These are phyloP conservation scores for Tephrocybe sp. DNA, from an alignment of 768 basidiomycete genomes.

Conservation along the genomic window DNA sequence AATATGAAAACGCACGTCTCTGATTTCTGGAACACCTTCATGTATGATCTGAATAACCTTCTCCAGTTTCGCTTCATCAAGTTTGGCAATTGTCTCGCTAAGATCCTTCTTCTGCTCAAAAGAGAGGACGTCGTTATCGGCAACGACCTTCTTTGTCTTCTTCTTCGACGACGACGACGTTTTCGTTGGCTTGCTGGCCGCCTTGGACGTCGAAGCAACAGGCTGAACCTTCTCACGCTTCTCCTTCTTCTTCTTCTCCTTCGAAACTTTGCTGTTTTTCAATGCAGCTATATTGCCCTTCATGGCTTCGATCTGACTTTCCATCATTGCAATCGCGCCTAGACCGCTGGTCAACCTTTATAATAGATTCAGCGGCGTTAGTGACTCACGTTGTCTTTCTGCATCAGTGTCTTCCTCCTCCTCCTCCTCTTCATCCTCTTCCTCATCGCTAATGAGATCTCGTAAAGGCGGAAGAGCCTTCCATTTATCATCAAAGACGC, in stretches of 20 bases:
- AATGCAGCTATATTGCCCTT: constrained; percentile 63
- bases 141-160: constrained; percentile 61
- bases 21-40: constrained; percentile 88
- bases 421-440: constrained; percentile 64
- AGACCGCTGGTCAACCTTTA: constrained; percentile 21
- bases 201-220: constrained; percentile 65
- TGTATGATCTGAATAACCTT: constrained; percentile 95
- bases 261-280: constrained; percentile 51
- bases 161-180: constrained; percentile 44
- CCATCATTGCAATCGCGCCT: constrained; percentile 77
- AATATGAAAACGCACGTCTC: constrained; percentile 63
- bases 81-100: constrained; percentile 86
- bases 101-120: constrained; percentile 99
- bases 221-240: constrained; percentile 46
- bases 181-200: constrained; percentile 47
- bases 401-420: constrained; percentile 69
- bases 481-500: constrained; percentile 93
- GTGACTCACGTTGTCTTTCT: constrained; percentile 63
- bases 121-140: constrained; percentile 81
- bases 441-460: constrained; percentile 55
- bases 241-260: constrained; percentile 74
- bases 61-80: constrained; percentile 82
- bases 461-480: constrained; percentile 64
- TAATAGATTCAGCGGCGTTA: constrained; percentile 3
- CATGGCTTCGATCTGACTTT: constrained; percentile 79